Percentiles rank a stretch among this genome's conserved stretches.
phyloP scores from a whole-genome alignment of 441 rosid species.

The Bocquillonia castaneifolia region DNA sequence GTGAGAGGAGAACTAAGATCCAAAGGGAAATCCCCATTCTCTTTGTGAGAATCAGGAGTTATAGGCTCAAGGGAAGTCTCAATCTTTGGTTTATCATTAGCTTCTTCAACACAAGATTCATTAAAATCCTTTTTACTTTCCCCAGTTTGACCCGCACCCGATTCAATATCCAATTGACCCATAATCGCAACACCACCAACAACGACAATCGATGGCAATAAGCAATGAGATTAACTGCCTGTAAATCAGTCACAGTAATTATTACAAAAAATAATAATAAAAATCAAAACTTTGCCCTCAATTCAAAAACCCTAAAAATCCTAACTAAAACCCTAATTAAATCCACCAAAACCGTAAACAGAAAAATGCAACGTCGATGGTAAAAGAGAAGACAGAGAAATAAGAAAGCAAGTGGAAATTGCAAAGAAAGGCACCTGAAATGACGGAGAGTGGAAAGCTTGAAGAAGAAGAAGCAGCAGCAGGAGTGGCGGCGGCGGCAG shows the following conservation, averaged over 20 bases:
- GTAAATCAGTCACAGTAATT: not conserved
- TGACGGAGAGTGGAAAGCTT: not conserved
- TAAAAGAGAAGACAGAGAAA: not conserved
- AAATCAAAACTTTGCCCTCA: not conserved
- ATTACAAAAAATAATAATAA: not conserved
- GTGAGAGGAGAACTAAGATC: conserved; percentile 40
- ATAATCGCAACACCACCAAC: not conserved
- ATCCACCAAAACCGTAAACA: not conserved
- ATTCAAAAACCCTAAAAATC: not conserved
- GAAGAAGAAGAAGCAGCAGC: not conserved
- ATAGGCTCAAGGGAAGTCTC: conserved; percentile 37
- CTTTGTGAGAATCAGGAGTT: conserved; percentile 47
- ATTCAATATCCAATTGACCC: conserved; percentile 22
- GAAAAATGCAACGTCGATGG: not conserved
- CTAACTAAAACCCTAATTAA: not conserved
- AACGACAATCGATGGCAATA: not conserved
- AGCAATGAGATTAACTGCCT: conserved; percentile 2
- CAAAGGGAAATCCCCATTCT: conserved; percentile 37
- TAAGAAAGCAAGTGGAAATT: not conserved
- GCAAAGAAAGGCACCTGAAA: too few species aligned
- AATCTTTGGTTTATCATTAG: conserved; percentile 7
- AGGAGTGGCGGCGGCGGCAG: not conserved
- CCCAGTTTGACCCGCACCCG: not conserved
- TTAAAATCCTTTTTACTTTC: conserved; percentile 16
- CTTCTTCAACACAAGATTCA: conserved; percentile 5